Conservation (phyloP, 306 rosid species). For the Fragaria ananassa region DNA sequence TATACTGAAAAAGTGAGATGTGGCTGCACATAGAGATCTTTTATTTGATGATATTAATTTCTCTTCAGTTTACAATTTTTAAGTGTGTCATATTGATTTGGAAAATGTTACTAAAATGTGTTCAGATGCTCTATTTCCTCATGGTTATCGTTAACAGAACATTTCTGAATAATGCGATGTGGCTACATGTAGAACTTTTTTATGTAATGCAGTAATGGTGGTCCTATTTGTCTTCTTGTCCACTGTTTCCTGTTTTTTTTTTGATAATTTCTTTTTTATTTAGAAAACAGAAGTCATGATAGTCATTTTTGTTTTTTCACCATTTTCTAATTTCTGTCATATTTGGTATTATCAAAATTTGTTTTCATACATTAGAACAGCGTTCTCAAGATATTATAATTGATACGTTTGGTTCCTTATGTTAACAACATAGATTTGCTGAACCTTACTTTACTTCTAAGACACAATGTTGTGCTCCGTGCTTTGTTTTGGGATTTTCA, state of each 20-base stretch:
- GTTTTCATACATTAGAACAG: not conserved
- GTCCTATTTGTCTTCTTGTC: not conserved
- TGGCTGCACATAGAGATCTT: not conserved
- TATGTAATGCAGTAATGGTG: not conserved
- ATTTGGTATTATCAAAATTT: not conserved
- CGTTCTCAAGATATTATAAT: not conserved
- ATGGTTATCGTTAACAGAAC: not conserved
- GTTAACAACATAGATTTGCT: not conserved
- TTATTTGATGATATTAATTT: not conserved
- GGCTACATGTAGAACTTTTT: not conserved
- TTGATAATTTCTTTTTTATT: not conserved
- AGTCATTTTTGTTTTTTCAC: not conserved
- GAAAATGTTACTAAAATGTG: not conserved
- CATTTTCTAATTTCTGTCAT: not conserved
- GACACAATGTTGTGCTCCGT: not conserved
- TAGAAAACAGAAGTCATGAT: not conserved
- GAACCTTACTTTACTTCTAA: not conserved
- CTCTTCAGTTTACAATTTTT: not conserved
- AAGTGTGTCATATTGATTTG: not conserved
- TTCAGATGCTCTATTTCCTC: not conserved
- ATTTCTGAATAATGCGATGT: slow-evolving; percentile 3
- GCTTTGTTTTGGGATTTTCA: not conserved
- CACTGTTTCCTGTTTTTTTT: not conserved
- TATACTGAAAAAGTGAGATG: not conserved
- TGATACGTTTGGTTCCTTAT: not conserved